A percentile compares a stretch with the other conserved stretches of the same genome.
Conservation (phyloP, 139 green algal species). For the Chlorella sp. region DNA sequence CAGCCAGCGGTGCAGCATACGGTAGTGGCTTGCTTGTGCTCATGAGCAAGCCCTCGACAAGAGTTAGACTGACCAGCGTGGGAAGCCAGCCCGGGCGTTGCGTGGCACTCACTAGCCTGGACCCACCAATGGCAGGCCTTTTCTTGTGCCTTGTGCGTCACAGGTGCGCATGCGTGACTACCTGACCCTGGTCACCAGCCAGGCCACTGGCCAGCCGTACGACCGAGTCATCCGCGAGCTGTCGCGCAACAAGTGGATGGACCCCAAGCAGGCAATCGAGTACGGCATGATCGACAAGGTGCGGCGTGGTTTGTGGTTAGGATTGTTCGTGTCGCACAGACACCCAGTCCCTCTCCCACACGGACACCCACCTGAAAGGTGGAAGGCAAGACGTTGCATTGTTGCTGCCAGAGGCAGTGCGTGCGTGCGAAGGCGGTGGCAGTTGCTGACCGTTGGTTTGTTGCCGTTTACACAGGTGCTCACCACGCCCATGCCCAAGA, state of each 20-base stretch:
- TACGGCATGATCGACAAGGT: conserved; percentile 64
- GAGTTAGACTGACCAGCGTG: no score
- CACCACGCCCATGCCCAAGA: conserved; percentile 47
- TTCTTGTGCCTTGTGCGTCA: neutral
- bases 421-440: no score
- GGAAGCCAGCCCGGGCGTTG: no score
- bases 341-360: no score
- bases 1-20: no score
- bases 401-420: no score
- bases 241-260: conserved; percentile 64
- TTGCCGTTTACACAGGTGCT: conserved; percentile 33
- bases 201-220: conserved; percentile 78
- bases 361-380: no score
- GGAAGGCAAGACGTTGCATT: no score
- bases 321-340: neutral
- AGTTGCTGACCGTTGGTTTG: no score
- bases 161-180: conserved; percentile 83
- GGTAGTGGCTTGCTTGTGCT: no score
- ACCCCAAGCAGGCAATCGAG: conserved; percentile 57
- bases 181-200: conserved; percentile 68
- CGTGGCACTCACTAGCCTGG: no score
- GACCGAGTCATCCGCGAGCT: conserved; percentile 64
- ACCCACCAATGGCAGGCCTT: neutral
- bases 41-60: no score
- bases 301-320: neutral